Conservation (phyloP, 768 basidiomycete species). For the Suillus discolor region DNA sequence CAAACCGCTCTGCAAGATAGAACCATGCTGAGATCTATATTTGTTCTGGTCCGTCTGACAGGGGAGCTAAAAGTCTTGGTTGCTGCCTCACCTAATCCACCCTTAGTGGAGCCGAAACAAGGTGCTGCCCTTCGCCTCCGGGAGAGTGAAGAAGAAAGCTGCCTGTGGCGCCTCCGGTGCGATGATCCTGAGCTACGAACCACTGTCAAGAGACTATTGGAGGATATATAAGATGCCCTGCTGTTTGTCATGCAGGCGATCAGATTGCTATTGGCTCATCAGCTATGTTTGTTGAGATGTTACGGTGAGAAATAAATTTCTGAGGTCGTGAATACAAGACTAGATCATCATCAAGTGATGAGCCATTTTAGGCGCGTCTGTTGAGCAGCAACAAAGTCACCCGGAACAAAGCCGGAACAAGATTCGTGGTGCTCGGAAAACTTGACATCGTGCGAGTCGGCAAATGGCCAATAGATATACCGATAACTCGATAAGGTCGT, state of each 20-base stretch:
- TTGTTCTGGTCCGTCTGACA: slow-evolving; percentile 25
- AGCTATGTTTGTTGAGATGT: background rate
- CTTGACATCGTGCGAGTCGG: background rate
- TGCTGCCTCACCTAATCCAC: slow-evolving; percentile 23
- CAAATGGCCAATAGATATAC: background rate
- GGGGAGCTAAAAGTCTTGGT: slow-evolving; percentile 70
- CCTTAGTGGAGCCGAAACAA: slow-evolving; percentile 8
- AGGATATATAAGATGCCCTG: slow-evolving; percentile 15
- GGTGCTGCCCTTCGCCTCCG: slow-evolving; percentile 55
- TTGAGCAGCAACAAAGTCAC: background rate
- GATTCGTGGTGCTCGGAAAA: background rate
- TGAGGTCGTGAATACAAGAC: slow-evolving; percentile 2
- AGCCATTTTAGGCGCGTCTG: background rate
- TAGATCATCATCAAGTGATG: background rate
- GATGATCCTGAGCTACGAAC: slow-evolving; percentile 44
- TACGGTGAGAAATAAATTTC: slow-evolving; percentile 1
- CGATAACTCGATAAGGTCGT: slow-evolving; percentile 1
- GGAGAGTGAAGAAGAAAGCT: slow-evolving; percentile 68
- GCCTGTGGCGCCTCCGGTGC: slow-evolving; percentile 71
- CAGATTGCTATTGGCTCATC: slow-evolving; percentile 6
- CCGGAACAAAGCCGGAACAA: background rate
- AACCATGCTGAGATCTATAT: slow-evolving; percentile 7
- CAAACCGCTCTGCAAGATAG: too few species aligned
- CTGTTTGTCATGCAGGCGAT: background rate
- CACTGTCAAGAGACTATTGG: slow-evolving; percentile 47